Base-by-base conservation (phyloP, 805 yeast genomes). In the Candida piceae region DNA sequence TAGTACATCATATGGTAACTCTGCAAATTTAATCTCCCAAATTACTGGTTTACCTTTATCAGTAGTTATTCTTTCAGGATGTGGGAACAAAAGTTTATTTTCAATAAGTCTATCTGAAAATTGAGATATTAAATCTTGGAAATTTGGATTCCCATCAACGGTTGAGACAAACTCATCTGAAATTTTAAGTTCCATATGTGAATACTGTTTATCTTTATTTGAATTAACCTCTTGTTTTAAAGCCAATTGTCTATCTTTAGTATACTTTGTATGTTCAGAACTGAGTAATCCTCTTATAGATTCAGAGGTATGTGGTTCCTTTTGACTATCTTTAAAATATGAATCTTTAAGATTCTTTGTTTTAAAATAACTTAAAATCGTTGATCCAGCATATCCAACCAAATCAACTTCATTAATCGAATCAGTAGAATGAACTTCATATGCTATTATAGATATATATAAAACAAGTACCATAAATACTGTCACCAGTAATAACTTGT, bases 1-100 rank as follows among this genome's bases (percentile, higher is more conserved):
- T 5, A 49, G 13, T 3, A 42, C 32, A 24, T 45, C 42, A 34
- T 36, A 34, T 2, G 50, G 48, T 10, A 31, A 20, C 20, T 49
- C 52, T 22, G 45, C 38, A 35, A 42, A 45, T n/a, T 36, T 30
- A 7, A 48, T 44, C 19, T 46, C 50, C 48, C 48, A 42, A 21
- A 50, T 46, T 18, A 46, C 45, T 10, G 55, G 53, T 34, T 50
- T 50, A 4, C 55, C 55, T 12, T 40, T 29, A 17, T 26, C 22
- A 4, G 47, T 42, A 11, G 36, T 27, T 7, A 25, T 18, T 13
- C 52, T 35, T 29, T 48, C 52, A 4, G 52, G 46, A 30, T 48
- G 52, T 7, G 49, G 49, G 22, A 48, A 48, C 13, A 43, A 29
- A 24, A 41, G 30, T 30, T 32, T 40, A 26, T 43, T 48, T 6